Base-by-base conservation (phyloP, 106 monocot genomes). In the Chionographis japonica region DNA sequence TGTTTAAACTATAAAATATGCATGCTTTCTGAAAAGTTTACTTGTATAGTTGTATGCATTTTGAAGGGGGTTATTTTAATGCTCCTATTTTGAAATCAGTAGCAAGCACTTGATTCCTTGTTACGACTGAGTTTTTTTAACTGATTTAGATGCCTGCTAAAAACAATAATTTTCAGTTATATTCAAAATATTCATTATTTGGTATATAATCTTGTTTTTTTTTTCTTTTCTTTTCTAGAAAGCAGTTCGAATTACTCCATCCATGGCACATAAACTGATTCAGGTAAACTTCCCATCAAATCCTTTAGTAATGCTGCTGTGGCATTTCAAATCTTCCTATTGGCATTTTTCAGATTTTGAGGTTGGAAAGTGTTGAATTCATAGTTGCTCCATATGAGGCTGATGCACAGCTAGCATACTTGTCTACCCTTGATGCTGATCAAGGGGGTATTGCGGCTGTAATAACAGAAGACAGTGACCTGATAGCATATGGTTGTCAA, bases 331-430 rank as follows among this genome's bases (percentile, higher is more conserved):
- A 39, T 36, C 16, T 36, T 65, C 55, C 53, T 37, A 43, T 8
- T 50, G 15, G 16, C 46, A 7, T 17, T 68, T 74, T 43, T 58
- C 60, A 94, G 90, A 85, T 90, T 63, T 65, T 94, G 64, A 85
- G 79, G 60, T 68, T 53, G 11, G 90, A 90, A 60, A 79, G 56
- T 56, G 66, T 90, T 58, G 94, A 94, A 50, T 91, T 88, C 61
- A 70, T 91, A 38, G 94, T 94, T 51, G 88, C 90, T 78, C 94
- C 94, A 63, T 94, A 94, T 81, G 94, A 90, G 68, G 94, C 94
- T 62, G 94, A 94, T 83, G 90, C 94, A 62, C 94, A 94, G 60
- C 65, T 94, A 40, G 94, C 94, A 56, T 88, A 94, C 65, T 68
- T 94, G 46, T 70, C 88, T 50, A 75, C 52, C n/a, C 75, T 94